These are phyloP conservation scores for Paraphoma sp. DNA, from an alignment of 2,329 filamentous ascomycete species.

Conservation along the genomic window DNA sequence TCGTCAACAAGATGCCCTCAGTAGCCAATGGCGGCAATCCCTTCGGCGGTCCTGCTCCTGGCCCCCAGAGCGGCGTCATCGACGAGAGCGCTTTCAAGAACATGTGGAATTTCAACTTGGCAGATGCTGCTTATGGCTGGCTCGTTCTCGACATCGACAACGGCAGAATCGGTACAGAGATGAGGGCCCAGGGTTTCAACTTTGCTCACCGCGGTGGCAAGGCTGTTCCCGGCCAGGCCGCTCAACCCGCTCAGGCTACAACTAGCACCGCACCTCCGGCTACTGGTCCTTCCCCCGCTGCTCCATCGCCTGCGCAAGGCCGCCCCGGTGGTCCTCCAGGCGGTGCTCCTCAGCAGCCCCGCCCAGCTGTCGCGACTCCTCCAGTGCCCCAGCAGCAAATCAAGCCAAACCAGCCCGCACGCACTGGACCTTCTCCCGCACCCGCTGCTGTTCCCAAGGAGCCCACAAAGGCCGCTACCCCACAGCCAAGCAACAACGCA, in stretches of 20 bases:
- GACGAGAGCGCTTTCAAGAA: slow-evolving; percentile 99
- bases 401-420: slow-evolving; percentile 46
- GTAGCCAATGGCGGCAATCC: slow-evolving; percentile 96
- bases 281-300: slow-evolving; percentile 47
- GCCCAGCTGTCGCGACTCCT: slow-evolving; percentile 40
- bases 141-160: slow-evolving; percentile 94
- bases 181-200: slow-evolving; percentile 99
- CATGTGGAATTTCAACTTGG: slow-evolving; percentile 99
- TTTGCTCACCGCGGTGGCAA: slow-evolving; percentile 95
- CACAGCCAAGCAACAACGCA: slow-evolving; percentile 51
- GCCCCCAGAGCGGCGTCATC: slow-evolving; percentile 81
- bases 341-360: slow-evolving; percentile 42
- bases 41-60: slow-evolving; percentile 84
- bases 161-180: slow-evolving; percentile 95
- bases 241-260: slow-evolving; percentile 46
- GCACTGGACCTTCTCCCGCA: slow-evolving; percentile 51
- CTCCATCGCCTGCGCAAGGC: slow-evolving; percentile 42
- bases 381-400: slow-evolving; percentile 49
- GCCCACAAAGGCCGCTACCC: slow-evolving; percentile 57
- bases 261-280: slow-evolving; percentile 44
- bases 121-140: slow-evolving; percentile 96
- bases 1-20: slow-evolving; percentile 98
- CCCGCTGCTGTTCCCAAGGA: slow-evolving; percentile 49
- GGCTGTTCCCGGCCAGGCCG: slow-evolving; percentile 49
- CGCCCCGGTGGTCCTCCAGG: slow-evolving; percentile 39